Conservation (phyloP, 2,329 filamentous ascomycete species). For the Fusarium tanahbumbuense region DNA sequence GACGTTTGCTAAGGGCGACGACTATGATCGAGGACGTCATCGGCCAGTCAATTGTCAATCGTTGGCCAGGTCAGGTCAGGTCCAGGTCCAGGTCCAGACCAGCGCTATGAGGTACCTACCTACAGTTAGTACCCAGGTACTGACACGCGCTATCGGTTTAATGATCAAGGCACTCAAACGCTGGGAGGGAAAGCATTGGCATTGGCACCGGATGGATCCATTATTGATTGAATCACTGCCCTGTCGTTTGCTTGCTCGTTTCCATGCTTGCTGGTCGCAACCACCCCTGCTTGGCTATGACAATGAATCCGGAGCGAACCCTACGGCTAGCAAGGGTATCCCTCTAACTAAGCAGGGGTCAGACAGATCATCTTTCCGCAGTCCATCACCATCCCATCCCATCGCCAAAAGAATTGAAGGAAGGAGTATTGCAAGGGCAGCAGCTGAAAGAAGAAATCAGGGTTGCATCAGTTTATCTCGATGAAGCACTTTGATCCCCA, state of each 20-base stretch:
- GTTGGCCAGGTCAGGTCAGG: conserved; percentile 24
- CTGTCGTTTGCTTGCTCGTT: background rate
- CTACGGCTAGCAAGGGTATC: conserved; percentile 31
- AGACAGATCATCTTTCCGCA: conserved; percentile 19
- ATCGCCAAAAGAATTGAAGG: conserved; percentile 1
- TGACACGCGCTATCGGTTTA: conserved; percentile 16
- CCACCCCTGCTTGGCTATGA: conserved; percentile 21
- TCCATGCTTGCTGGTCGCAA: conserved; percentile 6
- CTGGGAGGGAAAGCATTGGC: conserved; percentile 2
- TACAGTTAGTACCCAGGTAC: conserved; percentile 3
- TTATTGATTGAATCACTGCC: conserved; percentile 27
- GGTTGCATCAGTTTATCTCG: background rate
- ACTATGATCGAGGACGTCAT: conserved; percentile 52
- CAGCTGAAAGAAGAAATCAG: conserved; percentile 27
- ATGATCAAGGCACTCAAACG: conserved; percentile 15
- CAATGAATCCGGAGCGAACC: conserved; percentile 29
- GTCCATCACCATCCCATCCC: background rate
- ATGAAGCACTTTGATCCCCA: conserved; percentile 17
- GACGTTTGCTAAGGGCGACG: conserved; percentile 50
- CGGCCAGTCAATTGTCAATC: conserved; percentile 27
- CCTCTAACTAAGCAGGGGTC: conserved; percentile 25
- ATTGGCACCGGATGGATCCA: background rate
- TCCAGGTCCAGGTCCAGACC: background rate
- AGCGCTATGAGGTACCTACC: conserved; percentile 10
- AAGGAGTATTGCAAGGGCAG: conserved; percentile 16